Conservation (phyloP, 83 land plant genomes). For the Picea abies region DNA sequence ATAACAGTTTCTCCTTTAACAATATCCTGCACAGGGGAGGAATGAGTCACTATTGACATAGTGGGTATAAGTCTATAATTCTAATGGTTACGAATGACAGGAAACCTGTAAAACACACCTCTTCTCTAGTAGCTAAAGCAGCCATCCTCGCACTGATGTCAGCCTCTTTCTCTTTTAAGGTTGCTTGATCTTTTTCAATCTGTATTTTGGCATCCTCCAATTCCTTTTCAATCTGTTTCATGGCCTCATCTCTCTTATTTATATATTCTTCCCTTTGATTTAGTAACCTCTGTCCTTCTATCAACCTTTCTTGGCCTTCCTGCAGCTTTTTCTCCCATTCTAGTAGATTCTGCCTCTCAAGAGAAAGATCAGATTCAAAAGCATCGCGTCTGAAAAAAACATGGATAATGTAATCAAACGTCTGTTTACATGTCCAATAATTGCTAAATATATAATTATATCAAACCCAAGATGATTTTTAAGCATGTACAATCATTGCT, state of each 20-base stretch:
- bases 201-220: conserved; percentile 58
- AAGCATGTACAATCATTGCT: no score
- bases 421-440: not conserved
- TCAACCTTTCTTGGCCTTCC: conserved; percentile 81
- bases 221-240: conserved; percentile 68
- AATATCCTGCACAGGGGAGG: conserved; percentile 49
- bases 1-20: conserved; percentile 32
- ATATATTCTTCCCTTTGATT: conserved; percentile 82
- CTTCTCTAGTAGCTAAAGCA: conserved; percentile 56
- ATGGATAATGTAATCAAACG: not conserved
- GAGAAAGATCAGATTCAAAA: conserved; percentile 50
- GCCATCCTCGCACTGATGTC: conserved; percentile 51
- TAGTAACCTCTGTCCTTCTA: conserved; percentile 70
- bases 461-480: not conserved
- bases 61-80: not conserved
- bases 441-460: no score
- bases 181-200: conserved; percentile 42
- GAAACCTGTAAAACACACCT: conserved; percentile 45
- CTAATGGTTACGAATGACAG: not conserved
- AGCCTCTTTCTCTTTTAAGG: conserved; percentile 64
- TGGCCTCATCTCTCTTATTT: conserved; percentile 54
- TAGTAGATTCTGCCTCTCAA: conserved; percentile 62
- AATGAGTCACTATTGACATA: not conserved
- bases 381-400: conserved; percentile 55
- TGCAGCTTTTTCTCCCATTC: conserved; percentile 86